A percentile compares a stretch with the other conserved stretches of the same genome.
Conservation (phyloP, 345 rosid species). For the Eucalyptus pauciflora region DNA sequence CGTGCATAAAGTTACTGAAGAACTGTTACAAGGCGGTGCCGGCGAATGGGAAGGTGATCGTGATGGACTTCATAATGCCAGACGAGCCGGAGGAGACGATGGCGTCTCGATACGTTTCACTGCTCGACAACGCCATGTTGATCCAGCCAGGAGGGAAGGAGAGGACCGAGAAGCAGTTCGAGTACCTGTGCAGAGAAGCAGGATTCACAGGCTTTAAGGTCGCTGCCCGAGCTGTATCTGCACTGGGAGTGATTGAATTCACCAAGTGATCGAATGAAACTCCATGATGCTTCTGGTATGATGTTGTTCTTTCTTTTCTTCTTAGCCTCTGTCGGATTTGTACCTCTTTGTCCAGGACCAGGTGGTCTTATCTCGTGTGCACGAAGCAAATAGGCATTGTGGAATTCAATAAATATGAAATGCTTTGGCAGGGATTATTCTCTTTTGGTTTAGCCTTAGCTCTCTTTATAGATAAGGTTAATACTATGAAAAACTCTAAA, state of each 20-base stretch:
- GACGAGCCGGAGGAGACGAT: constrained; percentile 9
- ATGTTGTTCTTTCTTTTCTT: not conserved
- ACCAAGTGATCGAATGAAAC: constrained; percentile 16
- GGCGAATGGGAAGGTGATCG: constrained; percentile 25
- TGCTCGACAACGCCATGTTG: constrained; percentile 21
- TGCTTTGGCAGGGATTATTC: not conserved
- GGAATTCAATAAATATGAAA: not conserved
- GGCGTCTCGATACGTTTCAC: not conserved
- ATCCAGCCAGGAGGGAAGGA: constrained; percentile 31
- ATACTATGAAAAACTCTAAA: too few relatives aligned
- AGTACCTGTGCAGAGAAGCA: not conserved
- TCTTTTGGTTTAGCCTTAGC: not conserved
- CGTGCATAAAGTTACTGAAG: constrained; percentile 24
- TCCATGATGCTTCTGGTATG: not conserved
- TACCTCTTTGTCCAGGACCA: not conserved
- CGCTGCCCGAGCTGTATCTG: constrained; percentile 5
- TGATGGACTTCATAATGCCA: constrained; percentile 20
- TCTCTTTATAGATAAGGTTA: too few relatives aligned
- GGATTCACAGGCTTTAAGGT: constrained; percentile 22
- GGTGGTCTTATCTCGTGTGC: not conserved
- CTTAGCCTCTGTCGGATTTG: not conserved
- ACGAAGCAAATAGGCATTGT: not conserved
- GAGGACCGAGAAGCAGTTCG: constrained; percentile 19
- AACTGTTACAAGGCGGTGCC: constrained; percentile 36
- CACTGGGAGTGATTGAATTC: constrained; percentile 20